Conservation (phyloP, 441 rosid species). For the Eruca vesicaria region DNA sequence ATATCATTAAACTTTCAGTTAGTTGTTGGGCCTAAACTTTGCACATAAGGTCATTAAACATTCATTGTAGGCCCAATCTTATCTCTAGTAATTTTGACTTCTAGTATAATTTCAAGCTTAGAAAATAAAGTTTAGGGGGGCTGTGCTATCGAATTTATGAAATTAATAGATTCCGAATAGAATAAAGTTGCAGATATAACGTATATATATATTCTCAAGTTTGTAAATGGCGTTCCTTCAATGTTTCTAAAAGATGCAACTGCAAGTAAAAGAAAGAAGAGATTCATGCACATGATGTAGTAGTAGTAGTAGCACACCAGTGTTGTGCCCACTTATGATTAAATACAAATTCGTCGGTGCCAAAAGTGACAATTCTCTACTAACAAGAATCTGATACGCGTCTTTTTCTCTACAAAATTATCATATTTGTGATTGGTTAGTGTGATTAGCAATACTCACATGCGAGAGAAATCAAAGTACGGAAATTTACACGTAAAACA, state of each 20-base stretch:
- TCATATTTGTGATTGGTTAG: not conserved
- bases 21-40: constrained; percentile 14
- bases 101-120: not conserved
- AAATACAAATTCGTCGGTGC: constrained; percentile 29
- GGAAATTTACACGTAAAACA: constrained; percentile 13
- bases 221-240: not conserved
- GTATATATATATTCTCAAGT: not conserved
- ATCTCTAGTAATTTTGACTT: not conserved
- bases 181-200: not conserved
- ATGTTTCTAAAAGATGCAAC: not conserved
- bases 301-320: not conserved
- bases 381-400: constrained; percentile 25
- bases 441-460: not conserved
- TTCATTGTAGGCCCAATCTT: constrained; percentile 9
- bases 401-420: constrained; percentile 13
- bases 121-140: not conserved
- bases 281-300: not conserved
- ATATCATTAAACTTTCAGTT: not conserved
- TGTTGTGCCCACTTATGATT: not conserved
- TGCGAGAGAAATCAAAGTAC: not conserved
- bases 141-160: not conserved
- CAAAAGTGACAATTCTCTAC: constrained; percentile 25
- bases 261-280: not conserved
- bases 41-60: not conserved
- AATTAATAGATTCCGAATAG: not conserved